A percentile compares a stretch with the other conserved stretches of the same genome.
phyloP scores from a whole-genome alignment of 371 early-diverging fungal species.

The Nematocida ironsii region DNA sequence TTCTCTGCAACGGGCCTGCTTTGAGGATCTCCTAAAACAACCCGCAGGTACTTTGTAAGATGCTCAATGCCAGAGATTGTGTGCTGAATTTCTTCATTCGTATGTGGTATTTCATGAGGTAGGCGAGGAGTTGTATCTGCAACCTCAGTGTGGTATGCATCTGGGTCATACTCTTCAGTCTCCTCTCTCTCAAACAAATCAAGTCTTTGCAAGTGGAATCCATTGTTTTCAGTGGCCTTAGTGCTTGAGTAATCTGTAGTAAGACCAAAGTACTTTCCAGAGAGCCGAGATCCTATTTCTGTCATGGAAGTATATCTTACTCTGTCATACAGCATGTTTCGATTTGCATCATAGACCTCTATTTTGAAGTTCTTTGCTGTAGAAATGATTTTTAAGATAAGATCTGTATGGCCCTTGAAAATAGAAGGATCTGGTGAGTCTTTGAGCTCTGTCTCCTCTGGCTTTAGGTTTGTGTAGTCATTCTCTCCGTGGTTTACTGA shows the following conservation, averaged over 20 bases:
- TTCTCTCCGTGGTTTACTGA: constrained; percentile 66
- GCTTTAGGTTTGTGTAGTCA: constrained; percentile 30
- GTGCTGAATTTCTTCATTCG: constrained; percentile 64
- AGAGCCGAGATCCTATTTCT: constrained; percentile 45
- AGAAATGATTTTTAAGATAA: constrained; percentile 68
- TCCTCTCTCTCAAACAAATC: constrained; percentile 64
- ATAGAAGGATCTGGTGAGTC: constrained; percentile 67
- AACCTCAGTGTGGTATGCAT: constrained; percentile 44
- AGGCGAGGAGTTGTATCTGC: constrained; percentile 33
- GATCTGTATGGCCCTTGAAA: constrained; percentile 63
- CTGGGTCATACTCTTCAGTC: constrained; percentile 58
- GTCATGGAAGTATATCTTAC: constrained; percentile 61
- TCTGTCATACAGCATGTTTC: constrained; percentile 67
- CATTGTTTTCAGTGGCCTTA: constrained; percentile 38
- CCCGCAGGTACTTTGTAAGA: constrained; percentile 62
- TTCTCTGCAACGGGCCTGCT: constrained; percentile 54
- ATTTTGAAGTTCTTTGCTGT: constrained; percentile 70
- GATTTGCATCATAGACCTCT: constrained; percentile 67
- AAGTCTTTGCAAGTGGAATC: constrained; percentile 61
- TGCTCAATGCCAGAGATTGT: constrained; percentile 65
- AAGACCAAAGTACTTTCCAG: constrained; percentile 68
- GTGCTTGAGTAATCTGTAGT: constrained; percentile 64
- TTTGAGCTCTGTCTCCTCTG: constrained; percentile 58
- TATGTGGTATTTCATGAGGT: constrained; percentile 59
- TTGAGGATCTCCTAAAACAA: constrained; percentile 64